These are phyloP conservation scores for Mycena haematopus DNA, from an alignment of 768 basidiomycete genomes.

Conservation along the genomic window DNA sequence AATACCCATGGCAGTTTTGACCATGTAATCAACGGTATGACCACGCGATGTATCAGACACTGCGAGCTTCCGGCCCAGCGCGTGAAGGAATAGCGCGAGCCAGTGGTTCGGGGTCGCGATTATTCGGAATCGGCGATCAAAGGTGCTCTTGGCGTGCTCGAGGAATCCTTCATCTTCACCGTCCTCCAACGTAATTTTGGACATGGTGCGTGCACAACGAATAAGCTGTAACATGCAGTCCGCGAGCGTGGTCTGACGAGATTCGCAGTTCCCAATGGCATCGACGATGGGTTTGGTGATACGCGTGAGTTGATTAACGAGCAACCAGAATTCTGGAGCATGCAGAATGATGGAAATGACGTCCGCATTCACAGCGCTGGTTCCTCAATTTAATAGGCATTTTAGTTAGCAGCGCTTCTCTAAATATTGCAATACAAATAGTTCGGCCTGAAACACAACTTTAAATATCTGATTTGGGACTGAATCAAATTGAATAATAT, in stretches of 20 bases:
- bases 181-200: constrained; percentile 22
- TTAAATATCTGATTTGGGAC: no score
- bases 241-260: constrained; percentile 32
- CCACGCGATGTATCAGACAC: constrained; percentile 33
- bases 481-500: no score
- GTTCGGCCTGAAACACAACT: no score
- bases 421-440: no score
- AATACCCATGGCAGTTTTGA: constrained; percentile 29
- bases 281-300: constrained; percentile 37
- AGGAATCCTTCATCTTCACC: constrained; percentile 30
- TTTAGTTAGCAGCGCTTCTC: no score
- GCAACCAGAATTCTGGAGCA: not conserved
- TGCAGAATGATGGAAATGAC: constrained; percentile 2
- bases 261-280: constrained; percentile 38
- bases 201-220: constrained; percentile 25
- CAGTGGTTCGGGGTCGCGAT: constrained; percentile 42
- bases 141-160: constrained; percentile 34
- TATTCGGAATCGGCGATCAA: constrained; percentile 37
- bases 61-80: constrained; percentile 42
- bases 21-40: constrained; percentile 31
- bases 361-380: not conserved
- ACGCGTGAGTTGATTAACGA: constrained; percentile 30
- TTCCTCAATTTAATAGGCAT: no score
- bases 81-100: constrained; percentile 43
- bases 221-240: constrained; percentile 40